Conservation (phyloP, 2,329 filamentous ascomycete genomes). For the Penicillium paneum region DNA sequence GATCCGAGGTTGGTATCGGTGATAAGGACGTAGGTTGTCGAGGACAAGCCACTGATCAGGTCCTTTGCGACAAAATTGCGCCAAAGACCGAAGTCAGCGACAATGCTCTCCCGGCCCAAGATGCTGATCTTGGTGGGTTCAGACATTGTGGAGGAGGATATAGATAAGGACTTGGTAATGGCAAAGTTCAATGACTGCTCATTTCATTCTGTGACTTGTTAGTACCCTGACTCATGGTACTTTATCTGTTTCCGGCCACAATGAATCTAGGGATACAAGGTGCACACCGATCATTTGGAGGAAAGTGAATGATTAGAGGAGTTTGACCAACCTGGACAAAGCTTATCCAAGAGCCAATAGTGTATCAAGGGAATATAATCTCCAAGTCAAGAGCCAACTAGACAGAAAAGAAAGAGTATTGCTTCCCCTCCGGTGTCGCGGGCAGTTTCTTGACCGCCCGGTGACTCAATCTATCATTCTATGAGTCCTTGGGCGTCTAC, state of each 20-base stretch:
- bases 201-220: slow-evolving; percentile 25
- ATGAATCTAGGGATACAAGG: slow-evolving; percentile 14
- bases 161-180: slow-evolving; percentile 9
- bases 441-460: slow-evolving; percentile 22
- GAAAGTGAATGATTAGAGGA: neutral
- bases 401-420: slow-evolving; percentile 10
- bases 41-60: slow-evolving; percentile 70
- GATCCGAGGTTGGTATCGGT: slow-evolving; percentile 89
- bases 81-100: slow-evolving; percentile 91
- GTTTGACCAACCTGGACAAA: neutral
- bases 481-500: neutral
- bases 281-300: neutral
- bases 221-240: slow-evolving; percentile 11
- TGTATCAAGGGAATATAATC: neutral
- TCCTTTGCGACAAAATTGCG: slow-evolving; percentile 75
- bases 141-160: slow-evolving; percentile 27
- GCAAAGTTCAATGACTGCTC: slow-evolving; percentile 15
- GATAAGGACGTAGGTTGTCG: slow-evolving; percentile 92
- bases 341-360: neutral
- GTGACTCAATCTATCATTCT: slow-evolving; percentile 16
- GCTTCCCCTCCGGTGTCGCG: slow-evolving; percentile 24
- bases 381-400: neutral
- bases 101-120: slow-evolving; percentile 82
- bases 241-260: slow-evolving; percentile 11
- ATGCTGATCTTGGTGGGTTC: slow-evolving; percentile 68